Evolutionary conservation across 2,329 filamentous ascomycete genomes (phyloP).

Genomic region (Penicillium sp.): DNA sequence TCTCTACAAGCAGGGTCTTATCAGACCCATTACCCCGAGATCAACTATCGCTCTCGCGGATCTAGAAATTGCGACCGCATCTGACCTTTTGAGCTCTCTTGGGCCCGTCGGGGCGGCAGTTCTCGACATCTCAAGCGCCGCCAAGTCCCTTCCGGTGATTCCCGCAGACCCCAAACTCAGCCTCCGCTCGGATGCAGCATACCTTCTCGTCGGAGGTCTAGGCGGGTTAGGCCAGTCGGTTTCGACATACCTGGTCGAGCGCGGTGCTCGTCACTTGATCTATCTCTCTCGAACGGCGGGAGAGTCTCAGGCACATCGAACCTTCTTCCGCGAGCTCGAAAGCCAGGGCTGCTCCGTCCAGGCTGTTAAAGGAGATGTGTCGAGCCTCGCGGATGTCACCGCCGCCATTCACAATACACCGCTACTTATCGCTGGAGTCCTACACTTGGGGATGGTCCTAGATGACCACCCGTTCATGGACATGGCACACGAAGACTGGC

Average conservation of each 20-base stretch:
- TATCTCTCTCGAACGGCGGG: constrained; percentile 41
- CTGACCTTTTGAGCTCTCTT: neutral
- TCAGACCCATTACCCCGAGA: neutral
- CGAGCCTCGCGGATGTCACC: neutral
- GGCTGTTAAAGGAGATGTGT: constrained; percentile 22
- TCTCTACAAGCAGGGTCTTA: neutral
- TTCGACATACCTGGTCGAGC: constrained; percentile 38
- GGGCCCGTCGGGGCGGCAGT: constrained; percentile 25
- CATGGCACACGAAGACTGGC: constrained; percentile 14
- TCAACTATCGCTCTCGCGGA: neutral
- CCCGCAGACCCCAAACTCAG: neutral
- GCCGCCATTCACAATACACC: neutral
- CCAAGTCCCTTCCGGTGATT: neutral
- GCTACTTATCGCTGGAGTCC: constrained; percentile 23
- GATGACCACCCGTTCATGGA: constrained; percentile 19
- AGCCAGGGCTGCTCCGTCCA: constrained; percentile 23
- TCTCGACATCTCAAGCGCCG: constrained; percentile 1
- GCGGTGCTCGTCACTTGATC: constrained; percentile 41
- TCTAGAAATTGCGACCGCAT: neutral
- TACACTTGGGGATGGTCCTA: constrained; percentile 31
- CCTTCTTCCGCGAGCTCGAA: constrained; percentile 25
- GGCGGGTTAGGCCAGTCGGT: constrained; percentile 45
- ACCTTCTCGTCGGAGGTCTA: constrained; percentile 46
- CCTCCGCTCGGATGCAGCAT: constrained; percentile 23
- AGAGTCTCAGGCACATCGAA: constrained; percentile 8